Conservation (phyloP, 2,329 filamentous ascomycete species). For the Talaromyces sp. region DNA sequence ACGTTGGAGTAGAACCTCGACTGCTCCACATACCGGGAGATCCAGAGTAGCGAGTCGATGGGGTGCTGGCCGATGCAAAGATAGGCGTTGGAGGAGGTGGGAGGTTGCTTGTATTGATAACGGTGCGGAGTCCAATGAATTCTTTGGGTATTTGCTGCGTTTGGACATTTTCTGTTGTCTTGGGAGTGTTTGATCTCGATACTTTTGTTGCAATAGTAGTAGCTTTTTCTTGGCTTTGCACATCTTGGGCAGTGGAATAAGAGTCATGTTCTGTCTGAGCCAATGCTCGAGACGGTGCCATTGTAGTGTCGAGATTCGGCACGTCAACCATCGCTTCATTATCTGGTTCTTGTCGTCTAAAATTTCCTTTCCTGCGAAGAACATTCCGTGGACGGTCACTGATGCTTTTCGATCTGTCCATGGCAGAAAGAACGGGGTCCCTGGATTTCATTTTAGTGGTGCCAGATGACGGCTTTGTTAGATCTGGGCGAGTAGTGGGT, state of each 20-base stretch:
- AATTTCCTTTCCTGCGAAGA: conserved; percentile 41
- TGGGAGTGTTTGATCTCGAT: conserved; percentile 20
- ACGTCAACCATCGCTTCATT: neutral
- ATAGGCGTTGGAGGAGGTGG: conserved; percentile 39
- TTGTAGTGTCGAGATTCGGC: neutral
- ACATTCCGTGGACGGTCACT: conserved; percentile 36
- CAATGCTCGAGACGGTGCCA: neutral
- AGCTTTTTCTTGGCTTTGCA: neutral
- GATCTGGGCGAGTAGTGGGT: neutral
- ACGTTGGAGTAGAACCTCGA: conserved; percentile 49
- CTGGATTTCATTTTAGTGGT: neutral
- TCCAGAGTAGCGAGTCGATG: conserved; percentile 46
- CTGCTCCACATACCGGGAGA: conserved; percentile 48
- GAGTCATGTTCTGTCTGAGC: neutral
- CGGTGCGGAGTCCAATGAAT: conserved; percentile 37
- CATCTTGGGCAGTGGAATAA: conserved; percentile 9
- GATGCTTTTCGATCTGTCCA: conserved; percentile 21
- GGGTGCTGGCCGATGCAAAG: conserved; percentile 41
- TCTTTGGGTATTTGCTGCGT: conserved; percentile 33
- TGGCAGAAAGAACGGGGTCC: conserved; percentile 12
- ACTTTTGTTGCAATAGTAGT: conserved; percentile 20
- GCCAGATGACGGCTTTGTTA: neutral
- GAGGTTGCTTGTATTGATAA: conserved; percentile 33
- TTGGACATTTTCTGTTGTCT: conserved; percentile 20
- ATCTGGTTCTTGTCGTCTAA: conserved; percentile 31